Conservation (phyloP, 2,329 filamentous ascomycete genomes). For the Cordyceps farinosa region DNA sequence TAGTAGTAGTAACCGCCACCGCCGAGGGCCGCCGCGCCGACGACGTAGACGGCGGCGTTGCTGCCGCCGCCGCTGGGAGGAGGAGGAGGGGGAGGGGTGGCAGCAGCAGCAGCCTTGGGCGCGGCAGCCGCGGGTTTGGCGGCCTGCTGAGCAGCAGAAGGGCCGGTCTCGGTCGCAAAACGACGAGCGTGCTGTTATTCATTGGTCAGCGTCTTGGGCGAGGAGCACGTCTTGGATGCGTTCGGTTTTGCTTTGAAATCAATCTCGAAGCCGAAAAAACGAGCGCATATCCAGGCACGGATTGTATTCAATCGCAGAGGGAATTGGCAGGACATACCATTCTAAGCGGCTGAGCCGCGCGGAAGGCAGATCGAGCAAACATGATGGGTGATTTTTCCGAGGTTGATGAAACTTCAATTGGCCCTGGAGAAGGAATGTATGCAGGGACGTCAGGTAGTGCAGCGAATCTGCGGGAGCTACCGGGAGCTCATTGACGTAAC, state of each 20-base stretch:
- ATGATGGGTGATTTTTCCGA: constrained; percentile 41
- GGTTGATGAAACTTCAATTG: constrained; percentile 23
- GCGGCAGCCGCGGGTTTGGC: constrained; percentile 48
- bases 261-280: not conserved
- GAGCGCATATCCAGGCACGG: not conserved
- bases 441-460: not conserved
- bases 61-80: constrained; percentile 45
- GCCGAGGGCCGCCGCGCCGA: constrained; percentile 56
- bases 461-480: constrained; percentile 9
- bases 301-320: not conserved
- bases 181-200: constrained; percentile 43
- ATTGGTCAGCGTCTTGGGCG: constrained; percentile 29
- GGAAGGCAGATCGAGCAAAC: constrained; percentile 64
- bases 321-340: constrained; percentile 47
- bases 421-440: not conserved
- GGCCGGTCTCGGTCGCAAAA: constrained; percentile 64
- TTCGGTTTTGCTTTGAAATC: constrained; percentile 1
- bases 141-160: constrained; percentile 17
- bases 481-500: constrained; percentile 12
- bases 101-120: constrained; percentile 16
- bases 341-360: constrained; percentile 61
- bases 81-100: constrained; percentile 39
- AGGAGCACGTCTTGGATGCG: constrained; percentile 17
- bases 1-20: constrained; percentile 56
- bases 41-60: constrained; percentile 59